Base-by-base conservation (phyloP, 2,329 filamentous ascomycete genomes). In the Triangularia verruculosa region DNA sequence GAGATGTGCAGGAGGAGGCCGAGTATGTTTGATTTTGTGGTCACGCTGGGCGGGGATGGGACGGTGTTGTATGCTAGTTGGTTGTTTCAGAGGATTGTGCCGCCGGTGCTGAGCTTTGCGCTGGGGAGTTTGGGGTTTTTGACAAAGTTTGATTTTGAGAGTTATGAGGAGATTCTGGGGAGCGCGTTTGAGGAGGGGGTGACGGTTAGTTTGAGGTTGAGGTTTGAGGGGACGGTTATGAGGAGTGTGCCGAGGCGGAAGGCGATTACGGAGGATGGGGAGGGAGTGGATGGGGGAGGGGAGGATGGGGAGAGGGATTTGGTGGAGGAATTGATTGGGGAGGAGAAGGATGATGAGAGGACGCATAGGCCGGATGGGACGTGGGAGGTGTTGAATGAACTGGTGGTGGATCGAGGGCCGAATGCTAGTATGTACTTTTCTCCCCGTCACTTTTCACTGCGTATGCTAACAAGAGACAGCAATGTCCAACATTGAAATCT, bases 161-260 rank as follows among this genome's bases (percentile, higher is more conserved):
- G 90, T 4, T 92, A 91, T 69, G 80, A 85, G 66, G 77, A 83
- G 13, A 96, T 86, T 1, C 81, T 97, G 30, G 85, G 82, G 2
- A 85, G 82, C 53, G 88, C 91, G 0, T 95, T 97, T 69, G 82
- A 80, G 47, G 89, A 96, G 64, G 95, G 95, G 6, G 90, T 98
- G 20, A 95, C 90, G 0, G 91, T 98, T 17, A 96, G 91, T 71
- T 78, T 99, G 66, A 85, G 95, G 52, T 78, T 98, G 65, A 86
- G 95, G 43, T 97, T 99, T 71, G 95, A 98, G 77, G 93, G 90
- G 27, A 97, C 93, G 0, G 85, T 97, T 27, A 97, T 98, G 94
- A 85, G 94, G 68, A 90, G 89, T 47, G 20, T 47, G 64, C 85
- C 34, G 13, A 3, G 87, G 72, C 78, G 78, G 64, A 79, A 75